phyloP scores from a whole-genome alignment of 768 basidiomycete genomes.

The Boletus tylopilopsis region DNA sequence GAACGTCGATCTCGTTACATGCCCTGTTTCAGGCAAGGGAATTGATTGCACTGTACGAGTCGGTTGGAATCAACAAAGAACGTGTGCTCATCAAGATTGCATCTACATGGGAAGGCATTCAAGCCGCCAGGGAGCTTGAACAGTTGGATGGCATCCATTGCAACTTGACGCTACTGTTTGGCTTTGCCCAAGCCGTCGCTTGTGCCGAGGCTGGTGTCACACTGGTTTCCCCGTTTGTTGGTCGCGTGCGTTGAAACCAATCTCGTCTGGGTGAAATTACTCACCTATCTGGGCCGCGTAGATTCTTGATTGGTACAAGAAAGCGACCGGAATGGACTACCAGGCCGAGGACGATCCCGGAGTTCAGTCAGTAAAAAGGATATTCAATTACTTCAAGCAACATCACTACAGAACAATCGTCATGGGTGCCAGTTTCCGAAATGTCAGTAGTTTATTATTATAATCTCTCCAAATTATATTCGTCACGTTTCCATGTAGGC shows the following conservation, averaged over 20 bases:
- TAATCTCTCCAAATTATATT: background rate
- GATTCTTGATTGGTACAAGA: conserved; percentile 99
- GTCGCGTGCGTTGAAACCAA: too few relatives aligned
- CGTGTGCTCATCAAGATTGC: too few relatives aligned
- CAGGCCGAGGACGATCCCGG: conserved; percentile 90
- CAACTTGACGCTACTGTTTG: too few relatives aligned
- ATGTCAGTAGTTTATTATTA: conserved; percentile 51
- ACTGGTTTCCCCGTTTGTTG: too few relatives aligned
- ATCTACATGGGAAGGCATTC: too few relatives aligned
- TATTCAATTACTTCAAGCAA: conserved; percentile 99
- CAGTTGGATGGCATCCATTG: too few relatives aligned
- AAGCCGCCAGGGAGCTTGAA: too few relatives aligned
- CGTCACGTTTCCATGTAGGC: conserved; percentile 37
- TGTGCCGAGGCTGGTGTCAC: too few relatives aligned
- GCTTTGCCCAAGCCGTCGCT: too few relatives aligned
- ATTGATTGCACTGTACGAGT: too few relatives aligned
- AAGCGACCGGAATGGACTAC: conserved; percentile 76
- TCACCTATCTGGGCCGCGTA: conserved; percentile 22
- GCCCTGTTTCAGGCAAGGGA: background rate
- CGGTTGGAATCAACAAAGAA: too few relatives aligned
- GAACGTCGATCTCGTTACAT: background rate
- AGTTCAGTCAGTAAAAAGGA: conserved; percentile 90
- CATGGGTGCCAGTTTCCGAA: conserved; percentile 99
- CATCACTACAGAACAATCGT: conserved; percentile 96
- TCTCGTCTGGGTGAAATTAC: too few relatives aligned